phyloP scores from a whole-genome alignment of 805 yeast species.

The Saturnispora halmiae region DNA sequence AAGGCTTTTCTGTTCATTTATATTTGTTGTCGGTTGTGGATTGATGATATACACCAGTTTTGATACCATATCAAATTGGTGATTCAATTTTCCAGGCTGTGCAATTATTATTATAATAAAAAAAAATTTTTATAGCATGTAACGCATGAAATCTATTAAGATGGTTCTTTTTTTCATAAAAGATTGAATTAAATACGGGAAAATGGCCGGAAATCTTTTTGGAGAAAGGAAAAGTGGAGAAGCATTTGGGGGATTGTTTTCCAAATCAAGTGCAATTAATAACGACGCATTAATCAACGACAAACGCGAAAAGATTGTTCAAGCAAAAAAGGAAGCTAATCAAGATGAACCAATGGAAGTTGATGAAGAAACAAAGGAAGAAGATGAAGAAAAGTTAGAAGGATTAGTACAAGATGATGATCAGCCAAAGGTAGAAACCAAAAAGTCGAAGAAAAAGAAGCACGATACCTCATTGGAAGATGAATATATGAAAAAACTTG shows the following conservation, averaged over 20 bases:
- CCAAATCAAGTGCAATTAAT: conserved; percentile 38
- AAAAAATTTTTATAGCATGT: neutral
- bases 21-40: conserved; percentile 47
- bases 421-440: too few species aligned
- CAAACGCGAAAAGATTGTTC: conserved; percentile 18
- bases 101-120: neutral
- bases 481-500: conserved; percentile 18
- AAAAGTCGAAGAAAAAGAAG: conserved; percentile 17
- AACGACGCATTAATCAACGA: conserved; percentile 25
- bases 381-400: conserved; percentile 21
- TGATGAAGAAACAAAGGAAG: conserved; percentile 18
- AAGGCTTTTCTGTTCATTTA: conserved; percentile 37
- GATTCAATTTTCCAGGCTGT: conserved; percentile 4
- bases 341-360: conserved; percentile 14
- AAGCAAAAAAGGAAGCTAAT: conserved; percentile 10
- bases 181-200: neutral
- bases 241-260: conserved; percentile 25
- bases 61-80: conserved; percentile 9
- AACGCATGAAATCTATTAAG: conserved; percentile 1
- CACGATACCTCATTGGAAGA: conserved; percentile 16
- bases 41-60: conserved; percentile 55
- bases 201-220: conserved; percentile 6
- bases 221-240: conserved; percentile 1
- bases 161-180: too few species aligned
- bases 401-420: too few species aligned